Percentiles rank a stretch among this genome's conserved stretches.
Evolutionary conservation across 2,329 filamentous ascomycete species (phyloP).

Genomic region (Diaporthe batatas): DNA sequence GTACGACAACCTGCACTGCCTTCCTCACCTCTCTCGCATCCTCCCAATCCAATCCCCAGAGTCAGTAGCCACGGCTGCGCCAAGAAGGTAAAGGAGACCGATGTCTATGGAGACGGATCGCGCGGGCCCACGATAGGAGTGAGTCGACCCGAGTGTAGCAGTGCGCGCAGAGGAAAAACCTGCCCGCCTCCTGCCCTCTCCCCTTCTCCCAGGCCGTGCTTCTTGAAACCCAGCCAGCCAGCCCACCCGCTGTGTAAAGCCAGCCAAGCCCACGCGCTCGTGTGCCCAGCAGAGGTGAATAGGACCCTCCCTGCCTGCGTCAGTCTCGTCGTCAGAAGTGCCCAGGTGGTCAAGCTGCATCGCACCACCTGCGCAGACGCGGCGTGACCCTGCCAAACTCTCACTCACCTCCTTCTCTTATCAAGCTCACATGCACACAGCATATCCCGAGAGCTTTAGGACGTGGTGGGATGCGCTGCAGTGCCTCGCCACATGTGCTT

Average conservation of each 20-base stretch:
- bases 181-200: neutral
- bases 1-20: neutral
- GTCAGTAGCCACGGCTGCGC: neutral
- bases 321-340: neutral
- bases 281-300: neutral
- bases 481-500: neutral
- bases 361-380: neutral
- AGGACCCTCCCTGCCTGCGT: constrained; percentile 13
- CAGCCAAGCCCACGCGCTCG: neutral
- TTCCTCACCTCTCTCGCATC: too few relatives aligned
- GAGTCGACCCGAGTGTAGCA: neutral
- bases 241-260: neutral
- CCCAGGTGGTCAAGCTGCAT: neutral
- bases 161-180: neutral
- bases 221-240: neutral
- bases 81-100: too few relatives aligned
- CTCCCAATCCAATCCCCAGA: neutral
- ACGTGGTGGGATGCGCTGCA: neutral
- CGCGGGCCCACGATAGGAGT: neutral
- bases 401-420: neutral
- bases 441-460: neutral
- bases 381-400: neutral
- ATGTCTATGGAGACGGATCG: neutral
- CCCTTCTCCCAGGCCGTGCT: neutral
- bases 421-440: neutral